phyloP scores from a whole-genome alignment of 2,329 filamentous ascomycete genomes.

The Lasiodiplodia sp. region DNA sequence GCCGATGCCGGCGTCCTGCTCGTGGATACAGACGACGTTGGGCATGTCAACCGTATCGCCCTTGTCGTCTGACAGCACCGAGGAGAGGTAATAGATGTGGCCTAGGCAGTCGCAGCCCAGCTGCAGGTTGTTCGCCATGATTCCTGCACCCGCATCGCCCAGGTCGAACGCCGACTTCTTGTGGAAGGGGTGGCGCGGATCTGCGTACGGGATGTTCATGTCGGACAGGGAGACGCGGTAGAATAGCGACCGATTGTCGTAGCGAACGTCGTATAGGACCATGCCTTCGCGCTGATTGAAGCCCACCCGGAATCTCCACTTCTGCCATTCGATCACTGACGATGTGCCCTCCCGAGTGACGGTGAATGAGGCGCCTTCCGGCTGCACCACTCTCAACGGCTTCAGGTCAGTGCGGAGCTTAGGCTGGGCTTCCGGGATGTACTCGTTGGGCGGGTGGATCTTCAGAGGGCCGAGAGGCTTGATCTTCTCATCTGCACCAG shows the following conservation, averaged over 20 bases:
- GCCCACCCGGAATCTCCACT: constrained; percentile 73
- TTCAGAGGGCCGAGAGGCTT: constrained; percentile 65
- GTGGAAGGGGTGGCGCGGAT: constrained; percentile 72
- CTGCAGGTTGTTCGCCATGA: constrained; percentile 73
- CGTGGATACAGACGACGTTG: constrained; percentile 74
- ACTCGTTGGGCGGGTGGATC: constrained; percentile 68
- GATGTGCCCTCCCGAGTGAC: constrained; percentile 61
- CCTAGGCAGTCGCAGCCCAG: constrained; percentile 75
- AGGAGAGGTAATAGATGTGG: constrained; percentile 71
- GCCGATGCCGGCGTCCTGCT: constrained; percentile 72
- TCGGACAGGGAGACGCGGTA: constrained; percentile 72
- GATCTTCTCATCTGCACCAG: constrained; percentile 67
- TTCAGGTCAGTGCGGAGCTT: constrained; percentile 67
- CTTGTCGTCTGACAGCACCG: constrained; percentile 65
- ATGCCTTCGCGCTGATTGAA: constrained; percentile 75
- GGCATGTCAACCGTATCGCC: constrained; percentile 66
- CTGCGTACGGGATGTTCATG: constrained; percentile 70
- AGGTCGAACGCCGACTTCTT: constrained; percentile 76
- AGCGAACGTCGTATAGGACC: constrained; percentile 71
- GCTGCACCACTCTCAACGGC: constrained; percentile 69
- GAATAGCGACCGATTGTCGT: constrained; percentile 69
- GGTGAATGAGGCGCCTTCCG: constrained; percentile 69
- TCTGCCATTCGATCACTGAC: constrained; percentile 69
- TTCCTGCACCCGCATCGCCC: constrained; percentile 70
- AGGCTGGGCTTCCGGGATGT: constrained; percentile 67